phyloP scores from a whole-genome alignment of 2,329 filamentous ascomycete genomes.

The Claviceps pazoutovae region DNA sequence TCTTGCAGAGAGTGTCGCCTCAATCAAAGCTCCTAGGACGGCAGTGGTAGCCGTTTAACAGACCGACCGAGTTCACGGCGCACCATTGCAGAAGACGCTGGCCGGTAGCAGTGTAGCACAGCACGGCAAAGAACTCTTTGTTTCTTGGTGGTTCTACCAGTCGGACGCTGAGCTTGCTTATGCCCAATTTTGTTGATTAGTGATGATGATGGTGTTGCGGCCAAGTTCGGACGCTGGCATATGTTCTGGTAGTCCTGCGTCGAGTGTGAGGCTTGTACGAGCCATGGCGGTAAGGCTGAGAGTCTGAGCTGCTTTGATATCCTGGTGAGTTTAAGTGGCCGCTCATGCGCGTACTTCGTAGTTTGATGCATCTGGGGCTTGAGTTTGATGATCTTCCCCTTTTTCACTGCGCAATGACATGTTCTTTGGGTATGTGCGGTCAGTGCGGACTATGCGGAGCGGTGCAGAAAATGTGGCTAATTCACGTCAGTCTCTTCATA shows the following conservation, averaged over 20 bases:
- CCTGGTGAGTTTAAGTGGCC: not conserved
- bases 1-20: constrained; percentile 8
- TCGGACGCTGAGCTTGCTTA: constrained; percentile 2
- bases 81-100: constrained; percentile 10
- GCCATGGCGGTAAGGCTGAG: not conserved
- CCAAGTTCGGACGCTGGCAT: constrained; percentile 6
- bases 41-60: constrained; percentile 7
- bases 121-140: constrained; percentile 8
- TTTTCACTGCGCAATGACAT: too few species aligned
- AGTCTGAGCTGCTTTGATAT: not conserved
- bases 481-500: too few species aligned
- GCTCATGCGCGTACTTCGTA: too few species aligned
- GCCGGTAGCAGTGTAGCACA: constrained; percentile 2
- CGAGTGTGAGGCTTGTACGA: constrained; percentile 3
- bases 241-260: constrained; percentile 7
- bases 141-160: constrained; percentile 4
- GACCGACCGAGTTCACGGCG: constrained; percentile 5
- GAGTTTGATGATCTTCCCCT: too few species aligned
- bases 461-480: too few species aligned
- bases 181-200: constrained; percentile 5
- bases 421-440: too few species aligned
- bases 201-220: constrained; percentile 2
- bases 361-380: too few species aligned
- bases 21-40: constrained; percentile 7
- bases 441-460: too few species aligned